Conservation (phyloP, 371 early-diverging fungal genomes). For the Dinochytrium kinnereticum region DNA sequence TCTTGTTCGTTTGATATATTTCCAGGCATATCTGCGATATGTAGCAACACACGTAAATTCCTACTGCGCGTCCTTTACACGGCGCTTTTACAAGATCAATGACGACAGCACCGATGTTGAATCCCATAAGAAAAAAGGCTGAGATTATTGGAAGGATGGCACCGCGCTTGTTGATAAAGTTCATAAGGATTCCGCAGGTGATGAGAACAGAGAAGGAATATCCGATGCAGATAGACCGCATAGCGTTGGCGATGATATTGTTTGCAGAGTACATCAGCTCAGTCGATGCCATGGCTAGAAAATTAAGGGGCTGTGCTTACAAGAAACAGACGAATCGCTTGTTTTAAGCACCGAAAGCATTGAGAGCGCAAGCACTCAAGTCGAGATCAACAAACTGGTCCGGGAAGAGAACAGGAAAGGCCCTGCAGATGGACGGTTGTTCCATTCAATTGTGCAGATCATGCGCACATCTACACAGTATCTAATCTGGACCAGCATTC, state of each 20-base stretch:
- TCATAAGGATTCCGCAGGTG: not conserved
- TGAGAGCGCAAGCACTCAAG: too few relatives aligned
- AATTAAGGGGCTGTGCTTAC: too few relatives aligned
- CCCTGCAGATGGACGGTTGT: too few relatives aligned
- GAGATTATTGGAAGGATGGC: not conserved
- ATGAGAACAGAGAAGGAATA: not conserved
- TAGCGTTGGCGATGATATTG: constrained; percentile 3
- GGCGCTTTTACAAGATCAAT: not conserved
- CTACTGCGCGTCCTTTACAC: not conserved
- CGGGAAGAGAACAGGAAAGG: too few relatives aligned
- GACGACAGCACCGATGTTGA: not conserved
- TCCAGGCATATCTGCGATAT: constrained; percentile 1
- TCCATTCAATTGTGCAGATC: too few relatives aligned
- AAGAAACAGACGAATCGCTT: too few relatives aligned
- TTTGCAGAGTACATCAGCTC: too few relatives aligned
- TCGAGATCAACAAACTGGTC: too few relatives aligned
- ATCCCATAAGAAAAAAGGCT: not conserved
- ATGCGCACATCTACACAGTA: too few relatives aligned
- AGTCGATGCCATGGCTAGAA: too few relatives aligned
- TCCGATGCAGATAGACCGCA: not conserved
- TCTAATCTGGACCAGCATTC: too few relatives aligned
- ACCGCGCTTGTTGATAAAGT: not conserved
- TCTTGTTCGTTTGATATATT: constrained; percentile 8
- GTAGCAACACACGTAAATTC: not conserved
- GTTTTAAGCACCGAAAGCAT: too few relatives aligned